Percentiles rank a stretch among this genome's conserved stretches.
phyloP scores from a whole-genome alignment of 768 basidiomycete species.

The Pholiota microspora region DNA sequence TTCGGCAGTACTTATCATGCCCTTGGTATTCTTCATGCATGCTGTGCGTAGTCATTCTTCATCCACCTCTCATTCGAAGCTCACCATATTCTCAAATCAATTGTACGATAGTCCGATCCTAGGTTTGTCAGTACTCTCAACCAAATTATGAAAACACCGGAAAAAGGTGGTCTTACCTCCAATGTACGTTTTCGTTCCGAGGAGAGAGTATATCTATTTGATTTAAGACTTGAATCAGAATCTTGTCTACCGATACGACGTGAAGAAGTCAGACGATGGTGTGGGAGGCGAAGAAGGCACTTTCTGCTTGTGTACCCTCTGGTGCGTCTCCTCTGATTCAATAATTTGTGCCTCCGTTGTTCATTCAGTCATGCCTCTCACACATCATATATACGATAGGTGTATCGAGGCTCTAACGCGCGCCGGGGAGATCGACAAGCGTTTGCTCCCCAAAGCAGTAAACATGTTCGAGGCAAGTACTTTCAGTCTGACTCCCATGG shows the following conservation, averaged over 20 bases:
- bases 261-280: conserved; percentile 81
- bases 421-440: conserved; percentile 74
- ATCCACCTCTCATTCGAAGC: neutral
- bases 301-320: conserved; percentile 86
- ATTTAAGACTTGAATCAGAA: conserved; percentile 53
- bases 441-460: conserved; percentile 65
- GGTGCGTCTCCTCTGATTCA: conserved; percentile 42
- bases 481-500: too few species aligned
- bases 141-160: conserved; percentile 80
- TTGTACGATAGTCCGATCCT: conserved; percentile 65
- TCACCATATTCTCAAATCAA: neutral
- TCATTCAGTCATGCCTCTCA: neutral
- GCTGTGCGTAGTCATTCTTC: conserved; percentile 45
- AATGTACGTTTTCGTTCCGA: too few species aligned
- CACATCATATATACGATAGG: conserved; percentile 35
- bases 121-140: conserved; percentile 85
- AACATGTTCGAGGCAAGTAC: conserved; percentile 86
- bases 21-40: conserved; percentile 88
- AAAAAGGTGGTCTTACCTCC: conserved; percentile 87
- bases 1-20: conserved; percentile 89
- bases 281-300: conserved; percentile 96
- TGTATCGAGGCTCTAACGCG: conserved; percentile 88
- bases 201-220: neutral
- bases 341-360: too few species aligned
- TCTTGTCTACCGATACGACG: conserved; percentile 89